These are phyloP conservation scores for Chamaecyparis obtusa DNA, from an alignment of 75 land plant genomes.

Conservation along the genomic window DNA sequence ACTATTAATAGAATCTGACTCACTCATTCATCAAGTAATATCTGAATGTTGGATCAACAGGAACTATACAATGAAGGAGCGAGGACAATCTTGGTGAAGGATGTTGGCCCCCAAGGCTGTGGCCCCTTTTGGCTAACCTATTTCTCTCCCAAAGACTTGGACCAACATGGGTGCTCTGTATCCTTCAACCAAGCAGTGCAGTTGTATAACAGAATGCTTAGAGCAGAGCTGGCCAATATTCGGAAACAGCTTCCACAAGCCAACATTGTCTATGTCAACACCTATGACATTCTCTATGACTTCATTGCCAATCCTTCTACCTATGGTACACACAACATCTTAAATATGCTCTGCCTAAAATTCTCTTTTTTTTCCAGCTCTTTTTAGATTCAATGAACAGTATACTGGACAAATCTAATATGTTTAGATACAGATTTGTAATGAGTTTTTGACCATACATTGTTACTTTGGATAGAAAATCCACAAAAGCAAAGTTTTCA, in stretches of 20 bases:
- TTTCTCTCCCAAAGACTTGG: slow-evolving; percentile 48
- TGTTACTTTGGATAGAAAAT: too few species aligned
- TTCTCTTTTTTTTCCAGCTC: background rate
- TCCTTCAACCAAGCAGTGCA: slow-evolving; percentile 63
- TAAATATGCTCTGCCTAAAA: too few species aligned
- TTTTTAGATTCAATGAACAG: too few species aligned
- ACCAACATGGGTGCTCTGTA: slow-evolving; percentile 53
- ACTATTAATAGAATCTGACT: too few species aligned
- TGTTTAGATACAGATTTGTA: too few species aligned
- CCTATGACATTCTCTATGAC: slow-evolving; percentile 41
- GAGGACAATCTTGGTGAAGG: slow-evolving; percentile 47
- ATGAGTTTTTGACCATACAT: too few species aligned
- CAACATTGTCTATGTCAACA: slow-evolving; percentile 46
- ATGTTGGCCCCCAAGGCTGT: slow-evolving; percentile 76
- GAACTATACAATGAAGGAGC: slow-evolving; percentile 55
- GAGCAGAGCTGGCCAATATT: slow-evolving; percentile 19
- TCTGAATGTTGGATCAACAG: slow-evolving; percentile 14
- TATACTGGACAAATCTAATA: too few species aligned
- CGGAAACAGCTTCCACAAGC: slow-evolving; percentile 36
- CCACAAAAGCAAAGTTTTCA: too few species aligned
- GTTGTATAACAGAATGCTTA: slow-evolving; percentile 55
- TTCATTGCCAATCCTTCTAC: slow-evolving; percentile 47
- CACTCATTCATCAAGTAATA: too few species aligned
- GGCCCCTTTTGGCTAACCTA: slow-evolving; percentile 44
- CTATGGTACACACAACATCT: slow-evolving; percentile 38